Evolutionary conservation across 1,284 basidiomycete genomes (phyloP), one percentile per base, ranked within the genome.

Genomic region (Fomitopsis schrenkii): DNA sequence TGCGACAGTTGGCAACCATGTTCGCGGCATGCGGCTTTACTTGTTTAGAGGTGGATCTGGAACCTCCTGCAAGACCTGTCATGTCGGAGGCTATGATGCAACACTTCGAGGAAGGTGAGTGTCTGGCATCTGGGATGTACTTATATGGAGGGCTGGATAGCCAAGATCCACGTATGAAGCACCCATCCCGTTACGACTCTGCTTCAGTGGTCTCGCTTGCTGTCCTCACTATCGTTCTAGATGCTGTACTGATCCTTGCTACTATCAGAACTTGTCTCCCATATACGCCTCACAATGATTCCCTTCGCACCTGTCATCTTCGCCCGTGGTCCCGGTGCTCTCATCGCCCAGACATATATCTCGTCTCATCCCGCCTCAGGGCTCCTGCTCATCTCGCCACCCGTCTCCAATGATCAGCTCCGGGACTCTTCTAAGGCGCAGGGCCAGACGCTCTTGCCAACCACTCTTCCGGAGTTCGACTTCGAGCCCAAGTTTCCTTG

Each of bases 401-500:
- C 84, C 3, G 62, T 76, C 36, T 77, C 78, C 17, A 83, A 81
- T 62, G 68, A 68, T 15, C 71, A 73, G 26, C 63, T 80, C 8
- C 28, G 62, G 1, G 48, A 59, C 6, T n/a, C 46, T n/a, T 44
- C 54, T 0, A 7, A 36, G 3, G 19, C 60, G 2, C 19, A 60
- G 4, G 55, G 70, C 14, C 60, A 65, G 26, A 26, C 62, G 54
- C 62, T 73, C 26, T 72, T 85, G 8, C 80, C 82, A 0, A 78
- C 77, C 0, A 67, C 73, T 0, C 67, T 84, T 6, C 63, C 71
- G 22, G 80, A 82, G 66, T 89, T 90, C 68, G 74, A 80, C 62
- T 89, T 82, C 66, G 87, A 89, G 67, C 83, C 84, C 2, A 77
- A 76, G 46, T 90, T 90, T 70, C 87, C 87, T 1, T 79, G 89